Evolutionary conservation across 768 basidiomycete genomes (phyloP).

Genomic region (Leccinellum rugosiceps): DNA sequence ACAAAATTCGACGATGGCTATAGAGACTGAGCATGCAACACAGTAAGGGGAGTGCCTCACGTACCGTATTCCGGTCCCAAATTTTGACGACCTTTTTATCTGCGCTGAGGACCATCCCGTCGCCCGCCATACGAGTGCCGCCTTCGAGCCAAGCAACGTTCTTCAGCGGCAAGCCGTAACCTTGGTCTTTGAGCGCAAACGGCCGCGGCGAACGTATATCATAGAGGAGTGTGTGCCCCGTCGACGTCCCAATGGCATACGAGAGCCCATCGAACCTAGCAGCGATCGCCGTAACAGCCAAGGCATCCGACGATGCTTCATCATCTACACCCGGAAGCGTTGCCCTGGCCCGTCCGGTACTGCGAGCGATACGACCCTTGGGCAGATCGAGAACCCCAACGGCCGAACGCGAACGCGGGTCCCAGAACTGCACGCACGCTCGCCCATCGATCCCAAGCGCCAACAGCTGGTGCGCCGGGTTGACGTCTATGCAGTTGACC

Average conservation of each 20-base stretch:
- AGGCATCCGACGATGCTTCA: slow-evolving; percentile 22
- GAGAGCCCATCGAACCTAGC: slow-evolving; percentile 87
- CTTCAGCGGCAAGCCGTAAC: slow-evolving; percentile 89
- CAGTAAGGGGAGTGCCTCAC: slow-evolving; percentile 25
- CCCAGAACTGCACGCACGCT: slow-evolving; percentile 94
- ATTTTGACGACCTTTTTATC: slow-evolving; percentile 98
- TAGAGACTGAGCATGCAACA: neutral
- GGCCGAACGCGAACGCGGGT: slow-evolving; percentile 75
- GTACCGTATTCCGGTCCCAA: slow-evolving; percentile 84
- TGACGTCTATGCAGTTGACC: slow-evolving; percentile 90
- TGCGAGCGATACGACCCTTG: slow-evolving; percentile 44
- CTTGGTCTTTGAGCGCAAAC: slow-evolving; percentile 92
- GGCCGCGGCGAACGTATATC: slow-evolving; percentile 84
- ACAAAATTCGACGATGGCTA: slow-evolving; percentile 85
- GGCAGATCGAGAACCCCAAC: slow-evolving; percentile 72
- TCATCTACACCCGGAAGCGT: slow-evolving; percentile 35
- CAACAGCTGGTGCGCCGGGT: slow-evolving; percentile 87
- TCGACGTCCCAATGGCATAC: slow-evolving; percentile 91
- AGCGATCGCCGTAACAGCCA: slow-evolving; percentile 79
- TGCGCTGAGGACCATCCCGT: slow-evolving; percentile 85
- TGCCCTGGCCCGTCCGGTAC: slow-evolving; percentile 33
- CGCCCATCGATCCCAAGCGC: slow-evolving; percentile 86
- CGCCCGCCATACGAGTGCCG: slow-evolving; percentile 77
- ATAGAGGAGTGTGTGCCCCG: slow-evolving; percentile 92
- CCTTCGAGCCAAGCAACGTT: slow-evolving; percentile 88